Conservation (phyloP, 805 yeast genomes). For the Kodamaea neixiangensis region DNA sequence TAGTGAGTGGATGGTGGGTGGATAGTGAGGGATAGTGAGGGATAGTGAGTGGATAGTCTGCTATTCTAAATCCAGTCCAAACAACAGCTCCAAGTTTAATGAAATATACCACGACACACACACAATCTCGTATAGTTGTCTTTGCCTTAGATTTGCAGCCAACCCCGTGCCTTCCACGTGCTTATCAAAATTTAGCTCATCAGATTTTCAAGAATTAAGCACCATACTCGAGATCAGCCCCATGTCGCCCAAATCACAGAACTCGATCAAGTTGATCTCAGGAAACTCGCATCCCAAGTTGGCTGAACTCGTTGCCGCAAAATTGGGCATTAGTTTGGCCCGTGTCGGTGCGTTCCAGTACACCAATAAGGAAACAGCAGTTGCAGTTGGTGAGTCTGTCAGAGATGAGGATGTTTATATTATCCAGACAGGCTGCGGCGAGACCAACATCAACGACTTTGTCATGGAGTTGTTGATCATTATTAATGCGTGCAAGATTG, state of each 20-base stretch:
- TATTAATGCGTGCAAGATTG: conserved; percentile 94
- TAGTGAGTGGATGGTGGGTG: no score
- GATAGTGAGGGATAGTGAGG: no score
- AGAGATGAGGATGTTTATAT: conserved; percentile 90
- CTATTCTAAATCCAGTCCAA: no score
- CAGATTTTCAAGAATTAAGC: background rate
- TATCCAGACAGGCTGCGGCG: conserved; percentile 84
- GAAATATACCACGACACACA: no score
- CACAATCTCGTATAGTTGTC: no score
- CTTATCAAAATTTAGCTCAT: conserved; percentile 2
- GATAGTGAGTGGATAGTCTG: no score
- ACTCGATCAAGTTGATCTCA: conserved; percentile 52
- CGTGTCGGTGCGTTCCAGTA: conserved; percentile 82
- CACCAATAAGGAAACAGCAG: conserved; percentile 86
- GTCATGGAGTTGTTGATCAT: conserved; percentile 85
- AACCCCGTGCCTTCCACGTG: conserved; percentile 8
- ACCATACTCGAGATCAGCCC: background rate
- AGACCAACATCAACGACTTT: conserved; percentile 71
- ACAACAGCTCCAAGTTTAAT: background rate
- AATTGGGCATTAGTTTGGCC: conserved; percentile 66
- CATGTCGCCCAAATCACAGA: conserved; percentile 30
- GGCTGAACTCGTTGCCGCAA: conserved; percentile 68
- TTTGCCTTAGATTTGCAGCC: background rate
- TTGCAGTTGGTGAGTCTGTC: conserved; percentile 79
- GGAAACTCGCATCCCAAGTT: conserved; percentile 85